A percentile compares a stretch with the other conserved stretches of the same genome.
Conservation (phyloP, 2,329 filamentous ascomycete species). For the Aspergillus novofumigatus region DNA sequence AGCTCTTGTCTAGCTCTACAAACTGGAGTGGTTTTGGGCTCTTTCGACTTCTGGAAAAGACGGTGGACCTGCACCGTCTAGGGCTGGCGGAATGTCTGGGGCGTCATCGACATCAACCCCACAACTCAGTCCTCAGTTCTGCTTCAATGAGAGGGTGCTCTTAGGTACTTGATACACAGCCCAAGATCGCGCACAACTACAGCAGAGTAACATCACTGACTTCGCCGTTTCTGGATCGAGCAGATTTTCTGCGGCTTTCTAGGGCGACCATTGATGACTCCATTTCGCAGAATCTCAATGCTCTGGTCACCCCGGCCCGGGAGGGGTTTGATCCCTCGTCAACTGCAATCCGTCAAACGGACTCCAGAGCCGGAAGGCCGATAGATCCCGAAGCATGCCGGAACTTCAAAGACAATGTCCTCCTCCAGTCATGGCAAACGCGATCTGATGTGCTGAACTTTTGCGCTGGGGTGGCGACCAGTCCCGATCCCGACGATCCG, state of each 20-base stretch:
- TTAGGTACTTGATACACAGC: constrained; percentile 52
- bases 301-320: constrained; percentile 70
- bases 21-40: constrained; percentile 42
- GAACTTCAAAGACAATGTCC: constrained; percentile 67
- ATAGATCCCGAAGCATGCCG: constrained; percentile 63
- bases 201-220: background rate
- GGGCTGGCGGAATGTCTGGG: constrained; percentile 35
- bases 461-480: constrained; percentile 81
- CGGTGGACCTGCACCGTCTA: constrained; percentile 18
- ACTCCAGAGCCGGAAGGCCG: constrained; percentile 45
- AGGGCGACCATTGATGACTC: constrained; percentile 84
- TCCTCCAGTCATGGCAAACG: constrained; percentile 86
- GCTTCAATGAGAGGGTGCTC: constrained; percentile 66
- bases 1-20: constrained; percentile 12
- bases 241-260: constrained; percentile 88
- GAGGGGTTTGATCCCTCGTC: constrained; percentile 73
- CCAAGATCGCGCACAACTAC: background rate
- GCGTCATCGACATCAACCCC: constrained; percentile 44
- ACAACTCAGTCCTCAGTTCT: constrained; percentile 67
- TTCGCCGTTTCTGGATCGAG: constrained; percentile 4
- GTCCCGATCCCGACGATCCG: constrained; percentile 81
- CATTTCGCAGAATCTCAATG: constrained; percentile 90
- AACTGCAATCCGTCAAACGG: constrained; percentile 60
- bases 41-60: constrained; percentile 14
- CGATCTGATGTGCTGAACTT: constrained; percentile 82